Evolutionary conservation across 2,329 filamentous ascomycete species (phyloP).

Genomic region (Epichloe sibirici): DNA sequence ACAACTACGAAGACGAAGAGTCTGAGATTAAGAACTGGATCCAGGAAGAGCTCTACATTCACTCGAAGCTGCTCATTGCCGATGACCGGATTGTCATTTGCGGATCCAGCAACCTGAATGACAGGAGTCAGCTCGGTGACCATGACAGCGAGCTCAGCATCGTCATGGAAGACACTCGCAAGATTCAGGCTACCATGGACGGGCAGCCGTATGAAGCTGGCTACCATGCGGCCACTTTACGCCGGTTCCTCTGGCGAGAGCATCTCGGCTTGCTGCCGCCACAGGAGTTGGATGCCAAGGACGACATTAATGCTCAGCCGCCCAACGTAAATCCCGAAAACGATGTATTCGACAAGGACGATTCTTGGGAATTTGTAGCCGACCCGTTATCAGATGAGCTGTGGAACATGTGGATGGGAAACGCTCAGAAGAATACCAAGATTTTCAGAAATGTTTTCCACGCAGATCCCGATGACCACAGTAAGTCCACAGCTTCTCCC

Average conservation of each 20-base stretch:
- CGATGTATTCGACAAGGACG: slow-evolving; percentile 46
- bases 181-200: slow-evolving; percentile 62
- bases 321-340: slow-evolving; percentile 56
- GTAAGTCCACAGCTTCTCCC: slow-evolving; percentile 27
- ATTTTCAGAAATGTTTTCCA: slow-evolving; percentile 74
- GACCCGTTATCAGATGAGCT: slow-evolving; percentile 59
- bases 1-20: slow-evolving; percentile 50
- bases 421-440: slow-evolving; percentile 59
- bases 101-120: slow-evolving; percentile 83
- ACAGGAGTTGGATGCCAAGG: slow-evolving; percentile 54
- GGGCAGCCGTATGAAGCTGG: slow-evolving; percentile 66
- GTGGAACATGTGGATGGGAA: slow-evolving; percentile 55
- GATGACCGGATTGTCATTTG: slow-evolving; percentile 80
- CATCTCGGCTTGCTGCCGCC: slow-evolving; percentile 72
- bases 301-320: slow-evolving; percentile 63
- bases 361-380: slow-evolving; percentile 51
- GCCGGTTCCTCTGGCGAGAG: slow-evolving; percentile 78
- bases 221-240: slow-evolving; percentile 69
- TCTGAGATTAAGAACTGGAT: slow-evolving; percentile 80
- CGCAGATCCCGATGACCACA: slow-evolving; percentile 78
- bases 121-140: slow-evolving; percentile 73
- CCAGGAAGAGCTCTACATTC: slow-evolving; percentile 92
- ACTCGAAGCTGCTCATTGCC: slow-evolving; percentile 80
- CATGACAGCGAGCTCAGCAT: slow-evolving; percentile 89
- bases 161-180: slow-evolving; percentile 73